Evolutionary conservation across 164 flowering plant genomes (phyloP).

Genomic region (Macadamia integrifolia): DNA sequence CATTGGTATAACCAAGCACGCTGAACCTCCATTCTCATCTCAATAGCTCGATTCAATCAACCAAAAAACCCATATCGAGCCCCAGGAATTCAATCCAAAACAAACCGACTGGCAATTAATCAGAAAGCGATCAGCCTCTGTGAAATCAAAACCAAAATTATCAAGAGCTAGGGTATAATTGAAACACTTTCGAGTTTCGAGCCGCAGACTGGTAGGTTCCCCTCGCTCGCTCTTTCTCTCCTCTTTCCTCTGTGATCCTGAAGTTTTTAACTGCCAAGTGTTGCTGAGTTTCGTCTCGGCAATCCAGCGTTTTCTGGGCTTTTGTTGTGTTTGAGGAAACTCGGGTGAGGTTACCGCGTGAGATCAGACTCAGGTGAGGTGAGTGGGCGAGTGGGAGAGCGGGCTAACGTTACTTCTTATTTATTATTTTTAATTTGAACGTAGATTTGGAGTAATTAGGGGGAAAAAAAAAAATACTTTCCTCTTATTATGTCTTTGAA

Average conservation of each 20-base stretch:
- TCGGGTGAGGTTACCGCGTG: background rate
- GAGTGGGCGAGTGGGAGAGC: no score
- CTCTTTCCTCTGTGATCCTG: background rate
- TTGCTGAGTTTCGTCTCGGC: background rate
- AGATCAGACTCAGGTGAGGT: background rate
- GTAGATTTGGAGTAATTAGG: no score
- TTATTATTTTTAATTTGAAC: no score
- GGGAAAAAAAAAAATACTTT: no score
- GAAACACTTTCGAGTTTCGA: background rate
- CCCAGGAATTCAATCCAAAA: background rate
- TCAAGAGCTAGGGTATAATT: background rate
- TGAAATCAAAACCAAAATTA: background rate
- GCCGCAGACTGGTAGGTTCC: slow-evolving; percentile 9
- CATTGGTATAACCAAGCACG: background rate
- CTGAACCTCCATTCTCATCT: slow-evolving; percentile 1
- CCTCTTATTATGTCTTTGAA: no score
- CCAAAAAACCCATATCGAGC: background rate
- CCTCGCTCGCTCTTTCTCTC: no score
- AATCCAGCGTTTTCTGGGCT: background rate
- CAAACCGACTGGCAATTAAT: background rate
- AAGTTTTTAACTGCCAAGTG: slow-evolving; percentile 7
- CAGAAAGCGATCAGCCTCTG: background rate
- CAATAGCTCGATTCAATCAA: slow-evolving; percentile 6
- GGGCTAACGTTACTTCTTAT: background rate
- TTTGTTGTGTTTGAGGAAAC: background rate